A percentile compares a stretch with the other conserved stretches of the same genome.
Evolutionary conservation across 2,329 filamentous ascomycete species (phyloP).

Genomic region (Endoconidiophora laricicola): DNA sequence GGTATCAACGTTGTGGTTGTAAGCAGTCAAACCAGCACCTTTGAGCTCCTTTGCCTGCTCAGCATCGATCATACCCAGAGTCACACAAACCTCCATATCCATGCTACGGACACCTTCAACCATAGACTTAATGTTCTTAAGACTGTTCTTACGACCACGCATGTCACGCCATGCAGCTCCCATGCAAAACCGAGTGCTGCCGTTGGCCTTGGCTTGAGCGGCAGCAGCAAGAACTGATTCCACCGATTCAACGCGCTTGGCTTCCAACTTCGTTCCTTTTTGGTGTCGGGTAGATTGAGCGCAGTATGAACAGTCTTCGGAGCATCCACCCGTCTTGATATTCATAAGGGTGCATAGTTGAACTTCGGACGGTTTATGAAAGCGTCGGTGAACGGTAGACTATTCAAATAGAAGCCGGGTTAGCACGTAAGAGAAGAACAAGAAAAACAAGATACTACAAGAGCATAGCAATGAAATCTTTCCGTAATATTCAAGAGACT

Average conservation of each 20-base stretch:
- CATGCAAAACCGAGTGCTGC: conserved; percentile 88
- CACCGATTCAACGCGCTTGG: conserved; percentile 63
- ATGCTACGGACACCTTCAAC: conserved; percentile 61
- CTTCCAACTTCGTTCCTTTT: conserved; percentile 60
- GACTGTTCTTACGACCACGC: conserved; percentile 68
- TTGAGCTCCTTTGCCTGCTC: conserved; percentile 69
- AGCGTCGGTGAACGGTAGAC: conserved; percentile 65
- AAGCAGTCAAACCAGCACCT: conserved; percentile 70
- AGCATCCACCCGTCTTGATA: conserved; percentile 88
- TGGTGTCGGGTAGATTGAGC: conserved; percentile 71
- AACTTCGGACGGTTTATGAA: conserved; percentile 68
- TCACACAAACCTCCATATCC: conserved; percentile 89
- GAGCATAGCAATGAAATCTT: neutral
- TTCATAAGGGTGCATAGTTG: conserved; percentile 94
- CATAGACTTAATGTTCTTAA: conserved; percentile 78
- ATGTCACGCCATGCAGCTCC: conserved; percentile 89
- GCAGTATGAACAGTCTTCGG: conserved; percentile 86
- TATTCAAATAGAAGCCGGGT: conserved; percentile 21
- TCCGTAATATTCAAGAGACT: conserved; percentile 17
- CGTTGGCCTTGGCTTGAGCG: conserved; percentile 60
- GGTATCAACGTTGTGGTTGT: conserved; percentile 91
- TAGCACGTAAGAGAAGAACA: too few species aligned
- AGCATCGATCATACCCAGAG: conserved; percentile 77
- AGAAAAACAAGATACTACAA: too few species aligned
- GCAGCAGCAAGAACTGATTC: conserved; percentile 69